phyloP scores from a whole-genome alignment of 2,329 filamentous ascomycete species.

The Trichoderma polysporum region DNA sequence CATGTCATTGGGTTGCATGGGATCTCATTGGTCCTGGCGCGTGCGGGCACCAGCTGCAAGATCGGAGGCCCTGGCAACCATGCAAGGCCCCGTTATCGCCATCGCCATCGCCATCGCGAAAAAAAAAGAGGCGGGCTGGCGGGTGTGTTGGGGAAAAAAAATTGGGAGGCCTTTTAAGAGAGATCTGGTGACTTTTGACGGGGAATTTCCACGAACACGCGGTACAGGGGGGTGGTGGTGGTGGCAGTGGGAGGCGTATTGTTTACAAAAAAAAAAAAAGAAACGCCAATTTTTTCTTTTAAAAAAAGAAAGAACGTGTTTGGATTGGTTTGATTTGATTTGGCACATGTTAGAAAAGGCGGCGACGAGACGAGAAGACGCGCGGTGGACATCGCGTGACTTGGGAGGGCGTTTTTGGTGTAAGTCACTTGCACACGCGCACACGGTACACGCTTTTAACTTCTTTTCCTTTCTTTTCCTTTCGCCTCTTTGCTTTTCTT shows the following conservation, averaged over 20 bases:
- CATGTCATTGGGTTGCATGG: neutral
- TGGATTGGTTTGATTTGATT: too few relatives aligned
- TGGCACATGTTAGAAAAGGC: too few relatives aligned
- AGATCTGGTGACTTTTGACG: neutral
- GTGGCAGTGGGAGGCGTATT: neutral
- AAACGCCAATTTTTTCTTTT: neutral
- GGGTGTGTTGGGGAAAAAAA: too few relatives aligned
- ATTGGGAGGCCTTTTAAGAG: neutral
- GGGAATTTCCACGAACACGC: neutral
- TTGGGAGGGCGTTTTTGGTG: neutral
- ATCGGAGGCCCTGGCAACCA: neutral
- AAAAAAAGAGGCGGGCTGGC: neutral
- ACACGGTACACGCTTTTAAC: neutral
- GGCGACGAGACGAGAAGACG: neutral
- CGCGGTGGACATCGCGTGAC: conserved; percentile 8
- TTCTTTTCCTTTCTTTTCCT: neutral
- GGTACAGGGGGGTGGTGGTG: neutral
- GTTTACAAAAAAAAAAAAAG: neutral
- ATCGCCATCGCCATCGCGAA: neutral
- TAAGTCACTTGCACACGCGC: neutral
- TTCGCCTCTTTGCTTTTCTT: neutral
- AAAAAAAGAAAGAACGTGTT: neutral
- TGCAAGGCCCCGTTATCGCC: neutral
- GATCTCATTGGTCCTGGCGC: neutral
- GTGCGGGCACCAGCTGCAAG: conserved; percentile 1